These are phyloP conservation scores for Apiospora malaysiana DNA, from an alignment of 2,329 filamentous ascomycete species.

Conservation along the genomic window DNA sequence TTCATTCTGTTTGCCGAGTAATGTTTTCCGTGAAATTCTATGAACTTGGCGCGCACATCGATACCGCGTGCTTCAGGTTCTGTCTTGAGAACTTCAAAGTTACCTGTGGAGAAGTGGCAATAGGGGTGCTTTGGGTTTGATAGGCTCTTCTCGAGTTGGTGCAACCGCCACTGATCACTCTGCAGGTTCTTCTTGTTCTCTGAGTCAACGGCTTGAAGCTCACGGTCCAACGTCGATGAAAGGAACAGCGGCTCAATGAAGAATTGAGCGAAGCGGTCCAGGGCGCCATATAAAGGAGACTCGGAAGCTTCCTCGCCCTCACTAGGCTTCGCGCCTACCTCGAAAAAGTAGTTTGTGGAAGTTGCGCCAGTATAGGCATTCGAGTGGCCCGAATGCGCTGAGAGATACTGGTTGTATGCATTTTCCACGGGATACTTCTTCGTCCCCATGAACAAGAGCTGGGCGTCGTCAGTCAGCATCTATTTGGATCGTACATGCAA, in stretches of 20 bases:
- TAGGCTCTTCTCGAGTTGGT: conserved; percentile 87
- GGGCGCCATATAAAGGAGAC: conserved; percentile 73
- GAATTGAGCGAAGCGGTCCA: conserved; percentile 93
- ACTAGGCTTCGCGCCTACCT: conserved; percentile 81
- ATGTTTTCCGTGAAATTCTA: conserved; percentile 86
- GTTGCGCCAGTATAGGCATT: conserved; percentile 95
- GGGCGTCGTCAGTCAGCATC: conserved; percentile 31
- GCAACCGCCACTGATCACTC: conserved; percentile 84
- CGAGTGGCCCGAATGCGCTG: conserved; percentile 86
- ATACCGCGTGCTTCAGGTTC: conserved; percentile 79
- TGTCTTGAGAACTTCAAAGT: conserved; percentile 83
- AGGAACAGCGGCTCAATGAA: conserved; percentile 90
- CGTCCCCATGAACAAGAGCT: conserved; percentile 96
- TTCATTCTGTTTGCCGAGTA: conserved; percentile 97
- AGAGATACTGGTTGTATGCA: conserved; percentile 92
- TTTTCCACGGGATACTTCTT: conserved; percentile 97
- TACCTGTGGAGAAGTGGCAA: conserved; percentile 91
- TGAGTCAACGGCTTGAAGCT: conserved; percentile 88
- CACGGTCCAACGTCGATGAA: conserved; percentile 82
- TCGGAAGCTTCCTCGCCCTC: conserved; percentile 63
- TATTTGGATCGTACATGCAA: background rate
- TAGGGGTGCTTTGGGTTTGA: conserved; percentile 88
- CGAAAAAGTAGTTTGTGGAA: conserved; percentile 98
- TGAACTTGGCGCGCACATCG: conserved; percentile 88
- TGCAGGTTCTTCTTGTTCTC: conserved; percentile 98